Evolutionary conservation across 2,329 filamentous ascomycete species (phyloP).

Genomic region (Anisogramma anomala): DNA sequence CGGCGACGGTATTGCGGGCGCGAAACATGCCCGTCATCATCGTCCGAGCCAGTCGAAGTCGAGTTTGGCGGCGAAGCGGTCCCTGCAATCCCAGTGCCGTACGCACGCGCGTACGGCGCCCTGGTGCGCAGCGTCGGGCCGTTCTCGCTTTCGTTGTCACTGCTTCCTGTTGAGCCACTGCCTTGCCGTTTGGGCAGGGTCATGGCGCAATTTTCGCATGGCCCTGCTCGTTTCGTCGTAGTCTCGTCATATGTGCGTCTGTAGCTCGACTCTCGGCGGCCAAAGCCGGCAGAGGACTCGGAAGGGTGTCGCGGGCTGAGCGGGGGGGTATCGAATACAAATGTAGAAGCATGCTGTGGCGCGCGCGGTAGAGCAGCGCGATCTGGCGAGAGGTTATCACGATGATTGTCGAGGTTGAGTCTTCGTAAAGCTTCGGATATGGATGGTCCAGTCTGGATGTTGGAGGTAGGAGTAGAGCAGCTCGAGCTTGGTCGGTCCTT

Average conservation of each 20-base stretch:
- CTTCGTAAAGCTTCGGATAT: conserved; percentile 38
- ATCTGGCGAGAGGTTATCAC: conserved; percentile 31
- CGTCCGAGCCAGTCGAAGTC: conserved; percentile 38
- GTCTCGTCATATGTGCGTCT: conserved; percentile 53
- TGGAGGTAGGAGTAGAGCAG: conserved; percentile 25
- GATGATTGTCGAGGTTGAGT: conserved; percentile 30
- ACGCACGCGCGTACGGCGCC: conserved; percentile 48
- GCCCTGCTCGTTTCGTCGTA: conserved; percentile 51
- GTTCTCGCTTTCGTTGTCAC: conserved; percentile 24
- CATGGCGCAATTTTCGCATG: conserved; percentile 58
- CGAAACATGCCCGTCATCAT: conserved; percentile 31
- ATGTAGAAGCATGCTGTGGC: conserved; percentile 20
- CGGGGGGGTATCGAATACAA: conserved; percentile 45
- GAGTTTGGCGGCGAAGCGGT: conserved; percentile 42
- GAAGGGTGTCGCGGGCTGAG: conserved; percentile 37
- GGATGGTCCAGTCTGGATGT: conserved; percentile 21
- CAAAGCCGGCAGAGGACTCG: conserved; percentile 16
- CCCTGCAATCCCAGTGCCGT: conserved; percentile 28
- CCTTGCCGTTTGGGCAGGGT: conserved; percentile 44
- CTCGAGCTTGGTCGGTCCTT: conserved; percentile 31
- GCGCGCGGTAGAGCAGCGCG: conserved; percentile 31
- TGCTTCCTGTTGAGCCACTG: conserved; percentile 9
- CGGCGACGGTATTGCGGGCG: conserved; percentile 25
- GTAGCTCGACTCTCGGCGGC: conserved; percentile 46
- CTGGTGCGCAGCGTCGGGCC: conserved; percentile 48